These are phyloP conservation scores for Magnolia sinica DNA, from an alignment of 164 flowering plant species.

Conservation along the genomic window DNA sequence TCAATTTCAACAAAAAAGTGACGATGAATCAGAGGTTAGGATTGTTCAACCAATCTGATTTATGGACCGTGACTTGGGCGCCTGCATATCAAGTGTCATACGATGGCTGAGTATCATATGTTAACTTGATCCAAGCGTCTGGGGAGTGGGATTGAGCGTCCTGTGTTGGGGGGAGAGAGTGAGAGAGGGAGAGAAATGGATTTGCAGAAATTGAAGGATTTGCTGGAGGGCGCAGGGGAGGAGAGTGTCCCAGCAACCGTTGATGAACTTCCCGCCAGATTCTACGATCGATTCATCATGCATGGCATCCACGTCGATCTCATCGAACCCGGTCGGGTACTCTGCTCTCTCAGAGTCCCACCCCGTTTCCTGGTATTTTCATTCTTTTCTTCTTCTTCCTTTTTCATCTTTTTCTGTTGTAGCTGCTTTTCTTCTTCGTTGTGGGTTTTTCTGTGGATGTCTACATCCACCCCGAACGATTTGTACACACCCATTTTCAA, in stretches of 20 bases:
- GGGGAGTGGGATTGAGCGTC: too few species aligned
- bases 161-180: too few species aligned
- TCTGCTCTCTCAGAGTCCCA: conserved; percentile 18
- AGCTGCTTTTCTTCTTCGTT: background rate
- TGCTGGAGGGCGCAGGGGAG: conserved; percentile 3
- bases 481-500: too few species aligned
- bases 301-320: conserved; percentile 12
- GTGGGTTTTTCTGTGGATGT: background rate
- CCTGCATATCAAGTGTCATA: too few species aligned
- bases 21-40: too few species aligned
- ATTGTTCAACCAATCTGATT: too few species aligned
- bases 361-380: conserved; percentile 9
- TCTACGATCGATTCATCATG: conserved; percentile 10
- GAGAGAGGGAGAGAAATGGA: conserved; percentile 5
- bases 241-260: conserved; percentile 4
- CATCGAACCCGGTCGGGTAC: conserved; percentile 17
- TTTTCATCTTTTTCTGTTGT: background rate
- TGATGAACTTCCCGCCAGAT: background rate
- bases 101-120: too few species aligned
- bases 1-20: too few species aligned
- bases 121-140: too few species aligned
- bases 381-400: background rate
- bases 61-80: too few species aligned
- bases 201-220: conserved; percentile 7
- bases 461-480: too few species aligned